Evolutionary conservation across 164 flowering plant genomes (phyloP), one percentile per base, ranked within the genome.

Genomic region (Houttuynia cordata): DNA sequence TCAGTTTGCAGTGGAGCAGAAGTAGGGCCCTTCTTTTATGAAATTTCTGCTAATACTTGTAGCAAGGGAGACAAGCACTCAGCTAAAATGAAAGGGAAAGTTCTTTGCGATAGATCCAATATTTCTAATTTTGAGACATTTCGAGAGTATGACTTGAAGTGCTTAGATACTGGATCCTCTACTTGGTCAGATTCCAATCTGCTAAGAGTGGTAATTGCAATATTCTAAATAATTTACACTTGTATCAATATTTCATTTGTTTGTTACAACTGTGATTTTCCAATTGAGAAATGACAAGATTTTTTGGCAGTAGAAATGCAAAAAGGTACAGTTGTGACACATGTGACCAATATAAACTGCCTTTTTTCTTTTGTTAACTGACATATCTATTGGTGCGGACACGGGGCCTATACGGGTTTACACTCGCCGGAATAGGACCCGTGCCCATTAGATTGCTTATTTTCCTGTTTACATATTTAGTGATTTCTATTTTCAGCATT

Each of bases 1-100:
- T 21, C 39, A 22, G 15, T 20, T 15, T 15, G 20, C 34, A 89
- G 95, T 70, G 95, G 95, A 39, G 65, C 77, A 66, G 79, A 85
- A 75, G 71, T 74, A 13, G 92, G 88, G 24, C 79, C 80, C 23
- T 63, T 82, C 42, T 45, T 10, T 19, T 59, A 76, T 78, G 76
- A 83, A 62, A 60, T 70, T 23, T 74, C 81, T 37, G 50, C 45
- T 57, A 56, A 40, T 61, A 64, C 47, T 10, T 18, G 23, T 47
- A 50, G 40, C 63, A 45, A 58, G 49, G 57, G 47, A 24, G 67
- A 61, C 14, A 55, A 50, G 50, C 21, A 22, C 7, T 63, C 39
- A 49, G 24, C 62, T 42, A 57, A 57, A 24, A 69, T 66, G 66
- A 71, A 74, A 20, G 51, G 55, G 22, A 71, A 67, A 60, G 56